Evolutionary conservation across 2,329 filamentous ascomycete species (phyloP), one percentile per base, ranked within the genome.

Genomic region (Microsporum ferrugineum): DNA sequence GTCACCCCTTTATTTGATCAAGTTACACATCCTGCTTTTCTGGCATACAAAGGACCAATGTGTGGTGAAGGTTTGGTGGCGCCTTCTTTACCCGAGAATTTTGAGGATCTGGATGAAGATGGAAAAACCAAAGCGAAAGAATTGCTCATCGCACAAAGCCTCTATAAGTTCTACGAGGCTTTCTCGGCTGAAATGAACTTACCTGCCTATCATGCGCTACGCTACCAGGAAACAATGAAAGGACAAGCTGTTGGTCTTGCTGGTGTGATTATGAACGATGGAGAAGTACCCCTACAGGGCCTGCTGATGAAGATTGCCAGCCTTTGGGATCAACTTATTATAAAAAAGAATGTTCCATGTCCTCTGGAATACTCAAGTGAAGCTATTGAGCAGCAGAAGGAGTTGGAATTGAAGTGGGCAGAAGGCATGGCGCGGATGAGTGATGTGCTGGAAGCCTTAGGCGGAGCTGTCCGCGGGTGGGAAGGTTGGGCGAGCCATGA

Each of bases 1-100:
- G 61, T 71, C 58, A 67, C 67, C 1, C 69, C 69, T 2, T 65
- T 71, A 43, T 69, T 71, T 57, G 66, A 67, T 58, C 68, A 71
- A 33, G 36, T 39, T 12, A 39, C 36, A 12, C 36, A 60, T 53
- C 58, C 58, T 53, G 14, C 58, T 36, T 60, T 60, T 34, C 27
- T 60, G 45, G 60, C 51, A 39, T 45, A 51, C 57, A 56, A 39
- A 47, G 31, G 27, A 58, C 27, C 43, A 49, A 43, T 8, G 53
- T 27, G 12, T 8, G 49, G 12, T 8, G 49, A 51, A 61, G 45
- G 53, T 29, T 36, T 53, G 34, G 14, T 8, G 36, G 14, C 36
- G 14, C 36, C 36, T 8, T 39, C 8, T 39, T 12, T 39, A 2
- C 36, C 36, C 3, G 36, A 39, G 36, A 39, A 39, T 12, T 39